A percentile compares a stretch with the other conserved stretches of the same genome.
Conservation (phyloP, 2,329 filamentous ascomycete species). For the Fusarium sp. region DNA sequence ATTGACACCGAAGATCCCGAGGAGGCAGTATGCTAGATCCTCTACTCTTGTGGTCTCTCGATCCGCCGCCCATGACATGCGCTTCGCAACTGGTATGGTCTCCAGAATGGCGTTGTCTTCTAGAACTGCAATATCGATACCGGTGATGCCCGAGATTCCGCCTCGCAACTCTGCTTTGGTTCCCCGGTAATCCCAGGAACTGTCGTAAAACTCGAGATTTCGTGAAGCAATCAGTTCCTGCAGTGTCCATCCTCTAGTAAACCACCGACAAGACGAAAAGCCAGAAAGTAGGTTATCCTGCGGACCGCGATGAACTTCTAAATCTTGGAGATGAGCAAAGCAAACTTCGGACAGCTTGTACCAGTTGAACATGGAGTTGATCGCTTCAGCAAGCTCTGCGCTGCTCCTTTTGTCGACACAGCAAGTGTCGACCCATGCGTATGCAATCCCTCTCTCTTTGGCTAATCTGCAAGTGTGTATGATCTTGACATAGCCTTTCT, state of each 20-base stretch:
- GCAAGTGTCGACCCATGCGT: slow-evolving; percentile 6
- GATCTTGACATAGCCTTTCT: background rate
- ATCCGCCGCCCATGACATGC: slow-evolving; percentile 14
- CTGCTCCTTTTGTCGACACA: slow-evolving; percentile 5
- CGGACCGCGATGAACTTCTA: accelerated
- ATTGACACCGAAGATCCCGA: slow-evolving; percentile 7
- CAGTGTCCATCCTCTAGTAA: slow-evolving; percentile 2
- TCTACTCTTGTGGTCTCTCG: background rate
- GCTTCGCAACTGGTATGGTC: background rate
- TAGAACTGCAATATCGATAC: background rate
- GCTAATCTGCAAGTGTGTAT: background rate
- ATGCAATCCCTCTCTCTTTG: background rate
- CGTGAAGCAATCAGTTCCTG: slow-evolving; percentile 1
- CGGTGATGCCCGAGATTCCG: background rate
- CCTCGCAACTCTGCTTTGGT: background rate
- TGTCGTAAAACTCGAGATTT: background rate
- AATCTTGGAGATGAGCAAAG: background rate
- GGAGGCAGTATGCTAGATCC: slow-evolving; percentile 9
- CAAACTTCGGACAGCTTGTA: background rate
- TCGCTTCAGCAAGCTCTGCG: background rate
- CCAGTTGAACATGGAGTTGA: slow-evolving; percentile 6
- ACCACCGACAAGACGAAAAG: background rate
- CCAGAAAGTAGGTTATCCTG: accelerated
- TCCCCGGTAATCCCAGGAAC: background rate
- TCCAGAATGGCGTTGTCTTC: background rate